phyloP scores from a whole-genome alignment of 208 protist genomes.

The Porcisia deanei region DNA sequence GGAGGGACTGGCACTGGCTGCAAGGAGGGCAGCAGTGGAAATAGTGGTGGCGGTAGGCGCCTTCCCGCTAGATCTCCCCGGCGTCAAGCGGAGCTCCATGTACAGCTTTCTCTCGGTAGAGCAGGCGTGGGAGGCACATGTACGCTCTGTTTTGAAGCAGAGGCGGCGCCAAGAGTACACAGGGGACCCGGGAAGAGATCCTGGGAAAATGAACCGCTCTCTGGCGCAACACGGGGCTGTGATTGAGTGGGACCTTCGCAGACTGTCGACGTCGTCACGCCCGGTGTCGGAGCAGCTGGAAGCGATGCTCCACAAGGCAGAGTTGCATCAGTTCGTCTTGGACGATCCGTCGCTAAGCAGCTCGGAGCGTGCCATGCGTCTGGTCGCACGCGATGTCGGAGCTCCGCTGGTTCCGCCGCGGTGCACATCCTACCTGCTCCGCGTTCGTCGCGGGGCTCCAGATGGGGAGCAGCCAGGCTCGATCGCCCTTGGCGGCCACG shows the following conservation, averaged over 20 bases:
- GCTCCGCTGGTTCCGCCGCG: slow-evolving; percentile 10
- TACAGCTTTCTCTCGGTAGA: slow-evolving; percentile 55
- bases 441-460: background rate
- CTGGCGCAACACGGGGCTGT: background rate
- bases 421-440: slow-evolving; percentile 25
- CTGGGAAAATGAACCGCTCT: background rate
- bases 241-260: slow-evolving; percentile 14
- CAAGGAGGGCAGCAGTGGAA: background rate
- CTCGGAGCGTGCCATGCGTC: slow-evolving; percentile 24
- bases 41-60: slow-evolving; percentile 25
- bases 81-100: slow-evolving; percentile 12
- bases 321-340: slow-evolving; percentile 7
- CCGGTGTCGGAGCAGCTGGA: background rate
- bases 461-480: background rate
- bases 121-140: slow-evolving; percentile 38
- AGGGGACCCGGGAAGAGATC: background rate
- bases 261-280: slow-evolving; percentile 6
- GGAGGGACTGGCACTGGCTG: slow-evolving; percentile 25
- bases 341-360: slow-evolving; percentile 19
- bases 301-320: background rate
- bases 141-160: slow-evolving; percentile 1
- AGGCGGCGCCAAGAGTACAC: background rate
- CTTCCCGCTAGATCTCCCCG: slow-evolving; percentile 23
- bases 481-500: background rate
- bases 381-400: slow-evolving; percentile 8